Evolutionary conservation across 225 moss, liverwort and hornwort species (phyloP).

Genomic region (Ulota crispa): DNA sequence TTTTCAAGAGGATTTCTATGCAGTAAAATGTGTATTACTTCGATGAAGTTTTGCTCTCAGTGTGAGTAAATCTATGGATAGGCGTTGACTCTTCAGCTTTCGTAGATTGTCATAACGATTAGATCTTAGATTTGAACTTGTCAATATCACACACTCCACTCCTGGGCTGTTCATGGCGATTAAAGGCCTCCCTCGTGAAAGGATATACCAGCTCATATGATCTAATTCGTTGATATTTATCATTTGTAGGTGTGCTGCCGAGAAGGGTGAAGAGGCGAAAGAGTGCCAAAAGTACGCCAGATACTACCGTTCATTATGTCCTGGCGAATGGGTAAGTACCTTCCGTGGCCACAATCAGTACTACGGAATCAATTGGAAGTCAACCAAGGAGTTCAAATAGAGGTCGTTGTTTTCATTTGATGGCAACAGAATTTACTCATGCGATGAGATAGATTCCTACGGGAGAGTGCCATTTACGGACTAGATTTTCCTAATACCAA

Average conservation of each 20-base stretch:
- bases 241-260: slow-evolving; percentile 66
- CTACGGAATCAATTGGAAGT: not conserved
- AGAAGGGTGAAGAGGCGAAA: slow-evolving; percentile 87
- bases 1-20: not conserved
- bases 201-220: not conserved
- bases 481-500: not conserved
- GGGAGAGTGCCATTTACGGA: not conserved
- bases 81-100: not conserved
- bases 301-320: slow-evolving; percentile 91
- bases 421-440: not conserved
- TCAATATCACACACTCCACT: not conserved
- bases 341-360: not conserved
- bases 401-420: not conserved
- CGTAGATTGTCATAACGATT: not conserved
- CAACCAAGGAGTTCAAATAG: not conserved
- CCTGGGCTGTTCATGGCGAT: not conserved
- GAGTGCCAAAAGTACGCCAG: slow-evolving; percentile 81
- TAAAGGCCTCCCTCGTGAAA: not conserved
- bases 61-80: not conserved
- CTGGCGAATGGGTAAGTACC: slow-evolving; percentile 80
- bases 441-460: not conserved
- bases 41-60: not conserved
- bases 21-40: not conserved
- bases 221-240: not conserved
- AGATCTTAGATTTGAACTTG: not conserved